Conservation (phyloP, 306 rosid genomes). For the Luffa acutangula region DNA sequence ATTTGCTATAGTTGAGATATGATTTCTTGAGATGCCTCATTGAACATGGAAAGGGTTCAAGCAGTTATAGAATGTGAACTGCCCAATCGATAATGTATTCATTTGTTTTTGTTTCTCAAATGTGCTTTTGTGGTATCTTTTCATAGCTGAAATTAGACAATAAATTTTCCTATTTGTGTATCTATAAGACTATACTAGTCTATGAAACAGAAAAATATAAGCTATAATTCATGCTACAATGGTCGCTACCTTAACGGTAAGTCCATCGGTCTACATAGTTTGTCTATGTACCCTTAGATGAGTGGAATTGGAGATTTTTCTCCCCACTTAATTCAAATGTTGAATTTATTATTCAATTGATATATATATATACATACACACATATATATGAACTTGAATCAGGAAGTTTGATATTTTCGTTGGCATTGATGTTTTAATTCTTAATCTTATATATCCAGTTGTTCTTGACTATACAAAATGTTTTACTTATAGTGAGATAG, state of each 20-base stretch:
- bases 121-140: background rate
- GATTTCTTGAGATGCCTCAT: background rate
- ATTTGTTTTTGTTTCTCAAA: background rate
- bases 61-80: background rate
- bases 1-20: constrained; percentile 42
- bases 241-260: background rate
- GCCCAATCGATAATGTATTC: background rate
- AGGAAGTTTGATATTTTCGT: too few species aligned
- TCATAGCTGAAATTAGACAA: background rate
- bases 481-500: too few species aligned
- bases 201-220: background rate
- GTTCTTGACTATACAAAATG: too few species aligned
- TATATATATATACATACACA: too few species aligned
- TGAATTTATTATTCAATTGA: too few species aligned
- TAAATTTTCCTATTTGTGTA: background rate
- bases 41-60: background rate
- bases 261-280: background rate
- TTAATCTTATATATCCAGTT: too few species aligned
- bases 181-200: background rate
- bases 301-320: too few species aligned
- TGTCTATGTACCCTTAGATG: too few species aligned
- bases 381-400: too few species aligned
- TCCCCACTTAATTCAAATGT: too few species aligned
- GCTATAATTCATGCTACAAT: background rate
- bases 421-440: too few species aligned